These are phyloP conservation scores for Zopfochytrium polystomum DNA, from an alignment of 371 early-diverging fungal species.

Conservation along the genomic window DNA sequence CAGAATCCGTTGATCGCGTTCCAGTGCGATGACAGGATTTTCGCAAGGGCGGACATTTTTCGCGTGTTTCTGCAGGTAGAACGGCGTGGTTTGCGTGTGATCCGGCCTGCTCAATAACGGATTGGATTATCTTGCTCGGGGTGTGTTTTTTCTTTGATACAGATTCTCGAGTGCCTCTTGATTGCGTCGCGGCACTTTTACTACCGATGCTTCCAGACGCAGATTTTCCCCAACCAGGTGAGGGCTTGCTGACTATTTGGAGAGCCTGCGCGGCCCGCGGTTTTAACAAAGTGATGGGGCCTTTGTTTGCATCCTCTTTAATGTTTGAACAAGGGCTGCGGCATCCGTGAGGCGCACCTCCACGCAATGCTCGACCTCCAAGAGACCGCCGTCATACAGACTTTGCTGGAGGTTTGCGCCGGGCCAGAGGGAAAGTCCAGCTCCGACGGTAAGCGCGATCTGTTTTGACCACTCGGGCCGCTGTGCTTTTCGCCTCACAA, in stretches of 20 bases:
- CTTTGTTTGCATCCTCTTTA: no score
- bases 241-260: no score
- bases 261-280: no score
- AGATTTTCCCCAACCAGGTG: slow-evolving; percentile 27
- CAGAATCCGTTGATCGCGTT: slow-evolving; percentile 49
- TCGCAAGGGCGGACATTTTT: slow-evolving; percentile 37
- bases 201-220: slow-evolving; percentile 28
- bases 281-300: no score
- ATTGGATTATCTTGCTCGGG: neutral
- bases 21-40: slow-evolving; percentile 40
- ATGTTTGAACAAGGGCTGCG: slow-evolving; percentile 4
- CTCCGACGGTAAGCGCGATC: no score
- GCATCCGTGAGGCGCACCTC: slow-evolving; percentile 41
- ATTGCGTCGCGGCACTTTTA: slow-evolving; percentile 40
- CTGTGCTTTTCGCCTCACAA: no score
- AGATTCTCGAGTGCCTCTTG: slow-evolving; percentile 44
- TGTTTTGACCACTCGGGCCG: no score
- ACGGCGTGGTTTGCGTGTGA: neutral
- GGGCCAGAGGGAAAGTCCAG: neutral
- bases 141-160: no score
- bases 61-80: slow-evolving; percentile 42
- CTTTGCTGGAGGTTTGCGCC: slow-evolving; percentile 42
- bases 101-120: neutral
- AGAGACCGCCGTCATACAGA: slow-evolving; percentile 49
- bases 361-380: slow-evolving; percentile 49